These are phyloP conservation scores for Boletus tylopilopsis DNA, from an alignment of 768 basidiomycete species.

Conservation along the genomic window DNA sequence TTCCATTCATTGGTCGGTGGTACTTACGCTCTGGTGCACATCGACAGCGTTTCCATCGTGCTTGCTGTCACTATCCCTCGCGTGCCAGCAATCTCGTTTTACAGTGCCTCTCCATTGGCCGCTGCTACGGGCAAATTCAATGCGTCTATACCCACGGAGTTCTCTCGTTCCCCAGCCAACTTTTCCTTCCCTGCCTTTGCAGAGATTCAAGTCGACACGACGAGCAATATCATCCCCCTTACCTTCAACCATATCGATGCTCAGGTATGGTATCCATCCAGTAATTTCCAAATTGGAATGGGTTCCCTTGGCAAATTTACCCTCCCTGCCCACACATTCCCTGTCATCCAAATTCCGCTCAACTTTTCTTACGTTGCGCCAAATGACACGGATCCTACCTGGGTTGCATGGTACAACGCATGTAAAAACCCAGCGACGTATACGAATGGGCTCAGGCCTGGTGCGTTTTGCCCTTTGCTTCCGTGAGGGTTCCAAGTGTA, in stretches of 20 bases:
- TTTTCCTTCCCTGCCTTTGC: conserved; percentile 84
- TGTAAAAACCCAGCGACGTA: conserved; percentile 61
- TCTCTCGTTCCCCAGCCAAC: conserved; percentile 79
- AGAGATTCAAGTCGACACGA: conserved; percentile 73
- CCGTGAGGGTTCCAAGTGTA: background rate
- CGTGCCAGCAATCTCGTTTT: conserved; percentile 69
- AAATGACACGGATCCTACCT: conserved; percentile 82
- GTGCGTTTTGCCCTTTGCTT: conserved; percentile 39
- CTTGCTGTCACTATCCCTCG: conserved; percentile 82
- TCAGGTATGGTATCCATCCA: conserved; percentile 64
- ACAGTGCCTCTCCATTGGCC: conserved; percentile 50
- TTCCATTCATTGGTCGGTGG: background rate
- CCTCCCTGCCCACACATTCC: conserved; percentile 63
- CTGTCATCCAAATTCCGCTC: conserved; percentile 68
- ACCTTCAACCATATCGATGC: conserved; percentile 68
- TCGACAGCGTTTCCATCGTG: conserved; percentile 55
- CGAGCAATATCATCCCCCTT: conserved; percentile 71
- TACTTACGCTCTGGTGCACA: conserved; percentile 3
- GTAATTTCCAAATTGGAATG: conserved; percentile 58
- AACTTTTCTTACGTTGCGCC: conserved; percentile 79
- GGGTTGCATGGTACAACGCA: conserved; percentile 74
- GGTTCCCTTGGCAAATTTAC: conserved; percentile 59
- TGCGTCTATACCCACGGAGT: conserved; percentile 51
- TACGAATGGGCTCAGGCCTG: conserved; percentile 49
- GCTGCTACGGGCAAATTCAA: conserved; percentile 59